These are phyloP conservation scores for Edaphochlamys debaryana DNA, from an alignment of 139 green algal species.

Conservation along the genomic window DNA sequence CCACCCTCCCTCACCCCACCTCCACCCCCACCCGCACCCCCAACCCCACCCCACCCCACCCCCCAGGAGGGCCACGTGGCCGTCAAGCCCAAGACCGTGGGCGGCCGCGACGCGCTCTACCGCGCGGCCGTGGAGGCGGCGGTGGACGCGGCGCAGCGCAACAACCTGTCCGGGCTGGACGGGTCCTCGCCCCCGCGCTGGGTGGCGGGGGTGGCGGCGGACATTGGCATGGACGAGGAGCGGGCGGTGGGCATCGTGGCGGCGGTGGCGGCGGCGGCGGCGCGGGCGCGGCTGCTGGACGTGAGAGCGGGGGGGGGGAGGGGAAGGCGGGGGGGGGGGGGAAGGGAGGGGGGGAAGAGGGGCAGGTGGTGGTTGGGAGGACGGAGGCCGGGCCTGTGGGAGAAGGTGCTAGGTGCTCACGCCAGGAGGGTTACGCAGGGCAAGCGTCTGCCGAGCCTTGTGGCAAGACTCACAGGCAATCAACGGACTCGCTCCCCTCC, in stretches of 20 bases:
- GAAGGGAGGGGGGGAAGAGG: neutral
- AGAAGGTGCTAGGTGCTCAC: neutral
- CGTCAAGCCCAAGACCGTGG: conserved; percentile 53
- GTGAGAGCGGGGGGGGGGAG: conserved; percentile 28
- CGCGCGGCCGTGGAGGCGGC: conserved; percentile 60
- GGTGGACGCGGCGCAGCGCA: conserved; percentile 18
- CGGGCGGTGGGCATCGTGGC: conserved; percentile 40
- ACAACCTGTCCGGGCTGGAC: neutral
- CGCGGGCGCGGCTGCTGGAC: conserved; percentile 52
- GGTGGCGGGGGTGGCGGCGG: conserved; percentile 41
- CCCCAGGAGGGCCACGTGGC: conserved; percentile 53
- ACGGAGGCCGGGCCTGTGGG: neutral
- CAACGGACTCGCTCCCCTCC: too few species aligned
- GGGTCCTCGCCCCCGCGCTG: conserved; percentile 23
- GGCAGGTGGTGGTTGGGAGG: neutral
- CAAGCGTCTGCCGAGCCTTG: too few species aligned
- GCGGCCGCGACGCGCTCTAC: conserved; percentile 58
- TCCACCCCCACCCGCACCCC: too few species aligned
- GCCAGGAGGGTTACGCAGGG: neutral
- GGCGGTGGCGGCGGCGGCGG: conserved; percentile 35
- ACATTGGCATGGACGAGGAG: conserved; percentile 51
- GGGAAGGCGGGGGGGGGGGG: neutral
- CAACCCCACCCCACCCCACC: too few species aligned
- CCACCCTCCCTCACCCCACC: too few species aligned
- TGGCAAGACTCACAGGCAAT: too few species aligned